Conservation (phyloP, 1,139 yeast genomes). For the Hanseniaspora gamundiae region DNA sequence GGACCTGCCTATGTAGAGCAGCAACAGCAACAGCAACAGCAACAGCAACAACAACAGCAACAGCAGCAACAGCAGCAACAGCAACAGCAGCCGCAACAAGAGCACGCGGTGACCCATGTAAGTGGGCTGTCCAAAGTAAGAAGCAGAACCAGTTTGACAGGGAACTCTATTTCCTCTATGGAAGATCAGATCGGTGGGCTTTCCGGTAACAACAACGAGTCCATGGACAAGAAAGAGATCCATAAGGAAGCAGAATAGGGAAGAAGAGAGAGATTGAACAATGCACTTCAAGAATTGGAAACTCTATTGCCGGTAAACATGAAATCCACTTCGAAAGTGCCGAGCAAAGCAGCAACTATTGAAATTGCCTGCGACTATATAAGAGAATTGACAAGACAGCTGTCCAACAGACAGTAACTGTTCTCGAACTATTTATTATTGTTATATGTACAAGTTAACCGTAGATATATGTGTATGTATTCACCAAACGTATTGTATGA, state of each 20-base stretch:
- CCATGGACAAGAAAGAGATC: constrained; percentile 47
- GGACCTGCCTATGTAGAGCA: background rate
- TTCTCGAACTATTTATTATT: too few species aligned
- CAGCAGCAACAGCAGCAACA: background rate
- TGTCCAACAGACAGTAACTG: background rate
- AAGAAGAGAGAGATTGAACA: constrained; percentile 80
- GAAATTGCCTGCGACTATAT: constrained; percentile 75
- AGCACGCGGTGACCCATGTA: too few species aligned
- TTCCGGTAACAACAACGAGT: constrained; percentile 10
- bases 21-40: background rate
- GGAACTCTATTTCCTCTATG: too few species aligned
- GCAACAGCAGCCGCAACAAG: background rate
- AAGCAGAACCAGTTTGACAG: too few species aligned
- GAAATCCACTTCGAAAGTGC: constrained; percentile 44
- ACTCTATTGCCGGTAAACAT: constrained; percentile 51
- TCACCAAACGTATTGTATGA: too few species aligned
- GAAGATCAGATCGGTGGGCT: background rate
- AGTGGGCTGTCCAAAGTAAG: too few species aligned
- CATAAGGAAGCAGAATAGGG: constrained; percentile 97
- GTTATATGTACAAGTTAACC: too few species aligned
- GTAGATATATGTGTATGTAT: too few species aligned
- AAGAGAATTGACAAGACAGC: constrained; percentile 28
- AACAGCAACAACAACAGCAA: background rate
- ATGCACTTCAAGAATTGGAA: constrained; percentile 68
- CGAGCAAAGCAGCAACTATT: constrained; percentile 88